Evolutionary conservation across 306 rosid genomes (phyloP).

Genomic region (barrel medic (Medicago truncatula)): DNA sequence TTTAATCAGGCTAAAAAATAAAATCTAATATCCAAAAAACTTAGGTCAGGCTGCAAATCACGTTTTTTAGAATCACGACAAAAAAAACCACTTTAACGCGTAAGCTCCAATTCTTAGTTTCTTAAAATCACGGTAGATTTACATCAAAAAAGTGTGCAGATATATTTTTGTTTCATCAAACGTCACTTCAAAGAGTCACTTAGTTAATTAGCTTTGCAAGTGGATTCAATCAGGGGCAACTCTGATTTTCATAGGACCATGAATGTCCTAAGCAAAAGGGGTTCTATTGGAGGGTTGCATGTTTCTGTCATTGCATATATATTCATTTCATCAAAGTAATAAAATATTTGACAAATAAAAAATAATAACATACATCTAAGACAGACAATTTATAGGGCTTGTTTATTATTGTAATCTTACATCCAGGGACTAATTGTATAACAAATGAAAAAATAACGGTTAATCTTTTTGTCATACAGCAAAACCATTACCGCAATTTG

Average conservation of each 20-base stretch:
- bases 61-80: too few relatives aligned
- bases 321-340: slow-evolving; percentile 20
- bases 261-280: background rate
- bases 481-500: slow-evolving; percentile 40
- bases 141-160: too few relatives aligned
- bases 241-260: background rate
- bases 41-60: too few relatives aligned
- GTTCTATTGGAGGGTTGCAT: background rate
- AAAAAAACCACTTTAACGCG: too few relatives aligned
- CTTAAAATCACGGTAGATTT: too few relatives aligned
- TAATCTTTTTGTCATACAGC: slow-evolving; percentile 34
- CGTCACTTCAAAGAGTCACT: too few relatives aligned
- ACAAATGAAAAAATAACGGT: slow-evolving; percentile 40
- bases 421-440: slow-evolving; percentile 46
- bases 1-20: too few relatives aligned
- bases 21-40: too few relatives aligned
- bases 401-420: slow-evolving; percentile 47
- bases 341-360: slow-evolving; percentile 6
- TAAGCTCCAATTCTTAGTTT: too few relatives aligned
- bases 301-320: slow-evolving; percentile 18
- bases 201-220: too few relatives aligned
- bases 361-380: slow-evolving; percentile 32
- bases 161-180: too few relatives aligned
- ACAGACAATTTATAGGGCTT: slow-evolving; percentile 34
- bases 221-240: background rate